A percentile compares a stretch with the other conserved stretches of the same genome.
Evolutionary conservation across 1,284 basidiomycete species (phyloP).

Genomic region (Microbotryomycetes sp.): DNA sequence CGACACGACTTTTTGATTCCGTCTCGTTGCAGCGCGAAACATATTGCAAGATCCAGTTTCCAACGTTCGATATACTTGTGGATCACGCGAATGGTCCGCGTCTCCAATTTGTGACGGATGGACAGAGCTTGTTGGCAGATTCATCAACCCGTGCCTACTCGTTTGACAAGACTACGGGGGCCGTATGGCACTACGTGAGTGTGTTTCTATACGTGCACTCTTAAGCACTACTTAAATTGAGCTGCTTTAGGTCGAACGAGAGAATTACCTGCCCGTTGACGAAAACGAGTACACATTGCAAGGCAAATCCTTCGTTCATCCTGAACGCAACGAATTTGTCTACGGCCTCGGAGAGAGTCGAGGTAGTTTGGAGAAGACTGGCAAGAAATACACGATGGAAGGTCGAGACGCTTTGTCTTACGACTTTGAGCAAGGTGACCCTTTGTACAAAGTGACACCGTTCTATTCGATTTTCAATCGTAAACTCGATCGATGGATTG

Average conservation of each 20-base stretch:
- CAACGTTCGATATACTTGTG: neutral
- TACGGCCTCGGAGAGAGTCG: slow-evolving; percentile 31
- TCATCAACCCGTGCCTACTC: slow-evolving; percentile 24
- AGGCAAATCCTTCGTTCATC: slow-evolving; percentile 11
- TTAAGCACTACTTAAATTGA: neutral
- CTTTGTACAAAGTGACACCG: slow-evolving; percentile 19
- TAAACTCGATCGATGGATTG: slow-evolving; percentile 14
- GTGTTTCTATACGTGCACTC: neutral
- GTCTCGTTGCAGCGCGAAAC: neutral
- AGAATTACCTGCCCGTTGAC: slow-evolving; percentile 23
- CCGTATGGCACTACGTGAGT: slow-evolving; percentile 19
- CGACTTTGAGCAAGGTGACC: slow-evolving; percentile 20
- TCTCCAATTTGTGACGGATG: slow-evolving; percentile 1
- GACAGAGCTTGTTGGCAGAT: slow-evolving; percentile 13
- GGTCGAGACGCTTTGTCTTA: slow-evolving; percentile 25
- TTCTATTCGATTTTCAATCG: slow-evolving; percentile 27
- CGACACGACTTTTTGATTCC: no score
- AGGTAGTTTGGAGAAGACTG: slow-evolving; percentile 24
- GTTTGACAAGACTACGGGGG: slow-evolving; percentile 18
- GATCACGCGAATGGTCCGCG: slow-evolving; percentile 1
- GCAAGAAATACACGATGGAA: slow-evolving; percentile 27
- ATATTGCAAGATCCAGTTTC: neutral
- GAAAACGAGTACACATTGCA: slow-evolving; percentile 13
- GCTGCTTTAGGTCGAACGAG: slow-evolving; percentile 14
- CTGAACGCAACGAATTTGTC: slow-evolving; percentile 18